Evolutionary conservation across 306 rosid genomes (phyloP), one percentile per base, ranked within the genome.

Genomic region (Sphenostylis stenocarpa): DNA sequence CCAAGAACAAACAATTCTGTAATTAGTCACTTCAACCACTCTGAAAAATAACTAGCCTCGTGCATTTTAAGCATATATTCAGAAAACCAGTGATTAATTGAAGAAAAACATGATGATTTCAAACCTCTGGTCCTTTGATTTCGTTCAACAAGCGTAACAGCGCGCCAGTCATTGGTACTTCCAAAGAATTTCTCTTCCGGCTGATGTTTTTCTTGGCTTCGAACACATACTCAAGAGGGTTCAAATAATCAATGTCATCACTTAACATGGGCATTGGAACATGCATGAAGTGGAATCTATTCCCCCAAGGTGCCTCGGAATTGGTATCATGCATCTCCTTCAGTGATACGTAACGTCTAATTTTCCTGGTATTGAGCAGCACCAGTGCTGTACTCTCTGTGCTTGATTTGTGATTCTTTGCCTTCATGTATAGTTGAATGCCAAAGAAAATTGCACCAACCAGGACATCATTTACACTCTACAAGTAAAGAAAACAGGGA

Each of bases 401-500:
- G 67, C 66, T 82, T 75, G 86, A 72, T 69, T 80, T 24, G 1
- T 45, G 13, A 62, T 67, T 26, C 57, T 20, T 77, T 19, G 72
- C 76, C 34, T 81, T 39, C 88, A 88, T 80, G 82, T 83, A 86
- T 14, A 84, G 69, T 19, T 88, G 79, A 65, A 78, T 72, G 17
- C 84, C 86, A 13, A 44, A 24, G 61, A 88, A 80, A 33, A 80
- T n/a, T 4, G 63, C 26, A 55, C 87, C 85, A 5, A 75, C 24
- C n/a, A 82, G 6, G 5, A 58, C 86, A 80, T 86, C 93, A 56
- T 88, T 86, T 39, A 63, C 9, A 7, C 83, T 84, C 88, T 88
- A 60, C 24, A 74, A 11, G 1, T 1, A 60, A 4, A 36, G n/a
- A 33, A 70, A 36, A 3, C 1, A 23, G 4, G 1, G 8, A 14